Base-by-base conservation (phyloP, 768 basidiomycete genomes). In the Mycena crocata region DNA sequence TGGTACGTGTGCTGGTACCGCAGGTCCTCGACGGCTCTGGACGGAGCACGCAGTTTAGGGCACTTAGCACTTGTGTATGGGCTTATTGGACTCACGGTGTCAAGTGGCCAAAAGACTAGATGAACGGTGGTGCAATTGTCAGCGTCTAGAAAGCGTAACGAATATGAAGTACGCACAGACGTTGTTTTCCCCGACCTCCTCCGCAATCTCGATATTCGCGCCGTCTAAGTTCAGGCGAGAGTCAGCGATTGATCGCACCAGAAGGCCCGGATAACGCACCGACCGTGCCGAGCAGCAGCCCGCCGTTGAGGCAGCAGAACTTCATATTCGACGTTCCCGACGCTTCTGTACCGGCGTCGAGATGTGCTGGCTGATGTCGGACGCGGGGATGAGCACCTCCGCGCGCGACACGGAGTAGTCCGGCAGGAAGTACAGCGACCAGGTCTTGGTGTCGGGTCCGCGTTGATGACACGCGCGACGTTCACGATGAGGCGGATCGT, bases 341-440 rank as follows among this genome's bases (percentile, higher is more conserved):
- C 14, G 92, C 91, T 76, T 98, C 96, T 2, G 97, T 98, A 39
- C 97, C 97, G 4, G 97, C 98, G 97, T 99, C 26, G 94, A 96
- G 78, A 99, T 98, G 78, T 99, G 97, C 75, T 98, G 94, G 67
- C 90, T 92, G 81, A 98, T 93, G 77, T 99, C 96, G 31, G 93
- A 92, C 15, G 97, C 93, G n/a, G 93, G 93, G 65, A 95, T 93
- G 71, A 96, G 84, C 26, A 96, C 81, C 75, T 95, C 93, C 1
- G 93, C 92, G 49, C 93, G 78, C 49, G 91, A 92, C 40, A 93
- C 94, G 1, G 90, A 92, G 81, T 99, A 99, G 77, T 99, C 97
- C 0, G 98, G 96, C 23, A 99, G 85, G 92, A 99, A 99, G 83
- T 92, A 93, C 66, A 99, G 86, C 49, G 89, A 89, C 69, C 70